These are phyloP conservation scores for Schoenoplectus tabernaemontani DNA, from an alignment of 202 grass and related monocot species.

Conservation along the genomic window DNA sequence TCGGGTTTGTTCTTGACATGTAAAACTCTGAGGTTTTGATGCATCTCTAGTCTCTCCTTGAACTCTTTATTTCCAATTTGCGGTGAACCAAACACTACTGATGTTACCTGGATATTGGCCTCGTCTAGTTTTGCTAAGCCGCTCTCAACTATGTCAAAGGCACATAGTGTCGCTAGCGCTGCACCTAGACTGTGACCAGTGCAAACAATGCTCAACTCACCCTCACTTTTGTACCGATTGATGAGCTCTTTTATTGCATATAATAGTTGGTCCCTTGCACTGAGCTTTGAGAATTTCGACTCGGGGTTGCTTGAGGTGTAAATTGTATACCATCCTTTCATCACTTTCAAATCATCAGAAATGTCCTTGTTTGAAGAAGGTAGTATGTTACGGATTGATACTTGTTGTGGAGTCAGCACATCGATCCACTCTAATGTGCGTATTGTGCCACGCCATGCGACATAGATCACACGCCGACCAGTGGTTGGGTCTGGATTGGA, in stretches of 20 bases:
- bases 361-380: slow-evolving; percentile 5
- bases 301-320: slow-evolving; percentile 63
- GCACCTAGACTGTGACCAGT: slow-evolving; percentile 81
- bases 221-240: slow-evolving; percentile 39
- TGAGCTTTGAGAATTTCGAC: slow-evolving; percentile 51
- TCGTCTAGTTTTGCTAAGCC: slow-evolving; percentile 34
- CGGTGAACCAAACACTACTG: slow-evolving; percentile 77
- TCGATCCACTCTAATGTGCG: slow-evolving; percentile 71
- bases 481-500: slow-evolving; percentile 39
- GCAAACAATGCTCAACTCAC: slow-evolving; percentile 59
- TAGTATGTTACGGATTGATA: slow-evolving; percentile 41
- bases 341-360: slow-evolving; percentile 50
- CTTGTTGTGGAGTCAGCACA: slow-evolving; percentile 52
- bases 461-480: slow-evolving; percentile 65
- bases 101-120: slow-evolving; percentile 43
- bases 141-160: slow-evolving; percentile 70
- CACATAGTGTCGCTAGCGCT: slow-evolving; percentile 51
- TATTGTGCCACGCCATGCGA: slow-evolving; percentile 78
- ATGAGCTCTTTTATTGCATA: slow-evolving; percentile 47
- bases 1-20: slow-evolving; percentile 66
- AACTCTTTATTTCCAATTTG: slow-evolving; percentile 77
- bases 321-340: slow-evolving; percentile 85
- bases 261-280: slow-evolving; percentile 64
- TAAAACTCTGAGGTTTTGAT: slow-evolving; percentile 50
- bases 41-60: slow-evolving; percentile 44